Evolutionary conservation across 495 filamentous ascomycete species (phyloP).

Genomic region (Tuber melanosporum): DNA sequence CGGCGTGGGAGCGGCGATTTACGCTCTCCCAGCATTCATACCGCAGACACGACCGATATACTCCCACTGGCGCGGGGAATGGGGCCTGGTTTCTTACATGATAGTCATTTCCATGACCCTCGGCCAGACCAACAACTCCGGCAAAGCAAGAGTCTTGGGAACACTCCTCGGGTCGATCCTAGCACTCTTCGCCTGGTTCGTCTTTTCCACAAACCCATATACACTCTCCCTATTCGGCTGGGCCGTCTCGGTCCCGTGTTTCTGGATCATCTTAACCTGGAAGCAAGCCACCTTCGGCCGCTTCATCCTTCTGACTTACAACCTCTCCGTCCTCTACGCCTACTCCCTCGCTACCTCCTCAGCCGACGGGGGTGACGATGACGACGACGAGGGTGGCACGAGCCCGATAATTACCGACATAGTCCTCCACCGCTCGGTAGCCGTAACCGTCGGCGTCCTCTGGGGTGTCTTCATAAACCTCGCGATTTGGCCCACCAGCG

Average conservation of each 20-base stretch:
- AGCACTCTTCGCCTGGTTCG: constrained; percentile 69
- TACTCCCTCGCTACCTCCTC: constrained; percentile 78
- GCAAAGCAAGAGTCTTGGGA: constrained; percentile 76
- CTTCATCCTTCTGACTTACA: constrained; percentile 91
- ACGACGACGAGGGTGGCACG: constrained; percentile 77
- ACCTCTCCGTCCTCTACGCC: constrained; percentile 89
- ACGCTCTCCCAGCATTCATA: constrained; percentile 80
- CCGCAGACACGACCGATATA: constrained; percentile 70
- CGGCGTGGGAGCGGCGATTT: constrained; percentile 77
- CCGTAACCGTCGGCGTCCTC: constrained; percentile 77
- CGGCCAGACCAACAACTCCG: constrained; percentile 88
- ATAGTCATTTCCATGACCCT: constrained; percentile 96
- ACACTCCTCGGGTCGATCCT: constrained; percentile 73
- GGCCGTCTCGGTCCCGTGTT: constrained; percentile 71
- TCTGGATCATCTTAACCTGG: constrained; percentile 78
- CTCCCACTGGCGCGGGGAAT: constrained; percentile 87
- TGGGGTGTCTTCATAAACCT: constrained; percentile 91
- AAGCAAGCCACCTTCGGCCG: constrained; percentile 85
- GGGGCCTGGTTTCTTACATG: constrained; percentile 96
- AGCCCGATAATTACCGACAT: constrained; percentile 81
- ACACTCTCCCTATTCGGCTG: constrained; percentile 71
- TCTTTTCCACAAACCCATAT: constrained; percentile 63
- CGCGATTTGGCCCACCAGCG: constrained; percentile 87
- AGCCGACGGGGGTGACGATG: constrained; percentile 60
- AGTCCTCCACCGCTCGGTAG: constrained; percentile 78